Conservation (phyloP, 2,329 filamentous ascomycete genomes). For the Emergomyces africanus region DNA sequence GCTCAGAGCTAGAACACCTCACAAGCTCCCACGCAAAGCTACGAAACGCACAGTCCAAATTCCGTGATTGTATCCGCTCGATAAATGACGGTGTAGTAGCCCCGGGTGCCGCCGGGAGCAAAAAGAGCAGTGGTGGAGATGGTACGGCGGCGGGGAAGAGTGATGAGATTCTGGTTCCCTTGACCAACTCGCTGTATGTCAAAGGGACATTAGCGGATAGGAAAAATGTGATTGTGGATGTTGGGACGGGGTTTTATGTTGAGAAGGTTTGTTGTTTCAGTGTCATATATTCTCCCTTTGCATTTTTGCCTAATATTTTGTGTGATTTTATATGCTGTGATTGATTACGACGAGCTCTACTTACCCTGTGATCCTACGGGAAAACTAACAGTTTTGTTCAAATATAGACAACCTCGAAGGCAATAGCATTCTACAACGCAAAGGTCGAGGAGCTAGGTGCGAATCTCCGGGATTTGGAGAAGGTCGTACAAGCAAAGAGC, state of each 20-base stretch:
- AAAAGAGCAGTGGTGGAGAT: constrained; percentile 20
- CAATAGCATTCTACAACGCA: constrained; percentile 52
- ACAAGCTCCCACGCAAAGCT: constrained; percentile 82
- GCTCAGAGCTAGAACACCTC: constrained; percentile 90
- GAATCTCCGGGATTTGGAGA: constrained; percentile 56
- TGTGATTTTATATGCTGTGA: neutral
- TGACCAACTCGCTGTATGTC: constrained; percentile 92
- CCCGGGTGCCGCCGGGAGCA: neutral
- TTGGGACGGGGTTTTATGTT: constrained; percentile 88
- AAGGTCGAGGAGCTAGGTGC: constrained; percentile 54
- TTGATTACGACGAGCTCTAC: neutral
- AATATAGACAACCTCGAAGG: constrained; percentile 42
- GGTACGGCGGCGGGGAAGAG: constrained; percentile 18
- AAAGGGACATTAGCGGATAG: constrained; percentile 64
- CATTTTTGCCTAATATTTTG: neutral
- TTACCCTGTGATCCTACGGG: no score
- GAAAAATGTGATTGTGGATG: constrained; percentile 73
- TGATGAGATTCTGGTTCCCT: constrained; percentile 63
- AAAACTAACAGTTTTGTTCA: neutral
- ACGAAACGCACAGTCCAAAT: constrained; percentile 79
- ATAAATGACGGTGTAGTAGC: constrained; percentile 47
- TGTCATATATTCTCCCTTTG: neutral
- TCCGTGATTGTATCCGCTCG: constrained; percentile 74
- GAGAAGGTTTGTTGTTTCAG: constrained; percentile 56
- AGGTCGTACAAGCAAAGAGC: constrained; percentile 61